Evolutionary conservation across 2,329 filamentous ascomycete species (phyloP).

Genomic region (Helotiales sp.): DNA sequence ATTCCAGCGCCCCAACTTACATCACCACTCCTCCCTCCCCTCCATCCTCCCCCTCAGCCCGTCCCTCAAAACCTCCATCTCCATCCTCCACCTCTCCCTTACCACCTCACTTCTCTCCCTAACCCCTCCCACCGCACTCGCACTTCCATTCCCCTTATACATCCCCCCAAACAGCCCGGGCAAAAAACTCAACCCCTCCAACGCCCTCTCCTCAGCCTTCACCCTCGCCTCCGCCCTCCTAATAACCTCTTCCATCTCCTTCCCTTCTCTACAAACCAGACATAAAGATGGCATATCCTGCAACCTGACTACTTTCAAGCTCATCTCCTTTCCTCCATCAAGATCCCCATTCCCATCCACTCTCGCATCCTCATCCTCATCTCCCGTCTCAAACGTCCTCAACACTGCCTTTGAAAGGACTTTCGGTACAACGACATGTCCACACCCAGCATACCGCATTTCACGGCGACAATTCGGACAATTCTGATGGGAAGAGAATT

Average conservation of each 20-base stretch:
- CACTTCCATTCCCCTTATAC: conserved; percentile 8
- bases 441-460: conserved; percentile 37
- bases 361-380: no score
- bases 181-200: conserved; percentile 13
- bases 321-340: not conserved
- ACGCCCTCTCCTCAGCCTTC: conserved; percentile 21
- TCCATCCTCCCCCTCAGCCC: conserved; percentile 41
- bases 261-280: conserved; percentile 31
- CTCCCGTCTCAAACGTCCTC: not conserved
- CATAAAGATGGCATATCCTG: conserved; percentile 36
- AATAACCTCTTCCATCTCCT: conserved; percentile 22
- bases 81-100: conserved; percentile 30
- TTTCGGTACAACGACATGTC: conserved; percentile 32
- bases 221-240: conserved; percentile 23
- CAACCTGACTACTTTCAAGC: conserved; percentile 22
- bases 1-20: not conserved
- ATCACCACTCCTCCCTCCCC: conserved; percentile 34
- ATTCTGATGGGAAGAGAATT: conserved; percentile 32
- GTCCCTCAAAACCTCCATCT: conserved; percentile 26
- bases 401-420: not conserved
- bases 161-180: conserved; percentile 30
- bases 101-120: conserved; percentile 29
- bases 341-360: not conserved
- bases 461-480: conserved; percentile 37
- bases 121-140: conserved; percentile 10